Evolutionary conservation across 176 grass and related monocot species (phyloP), one percentile per base, ranked within the genome.

Genomic region (Hyparrhenia diplandra): DNA sequence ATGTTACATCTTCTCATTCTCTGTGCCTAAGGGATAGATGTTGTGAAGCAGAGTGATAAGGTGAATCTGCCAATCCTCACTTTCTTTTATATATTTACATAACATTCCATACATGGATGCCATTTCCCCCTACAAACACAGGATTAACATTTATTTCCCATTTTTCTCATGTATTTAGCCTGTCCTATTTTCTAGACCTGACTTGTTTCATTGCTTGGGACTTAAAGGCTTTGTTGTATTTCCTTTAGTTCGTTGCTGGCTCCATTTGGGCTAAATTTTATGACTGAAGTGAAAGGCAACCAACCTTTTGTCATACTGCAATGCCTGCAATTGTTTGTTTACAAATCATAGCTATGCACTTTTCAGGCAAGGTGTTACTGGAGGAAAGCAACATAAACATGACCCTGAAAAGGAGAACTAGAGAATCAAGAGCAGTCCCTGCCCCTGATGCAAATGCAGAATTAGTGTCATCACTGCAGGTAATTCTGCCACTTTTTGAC

Each of bases 391-490:
- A 47, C 87, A 93, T 54, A 89, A 89, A 58, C 49, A 81, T 85
- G 88, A 88, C 18, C 74, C 71, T 80, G 91, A 93, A 90, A n/a
- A 96, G 67, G 67, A 64, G 65, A 80, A 79, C 73, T 54, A 90
- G 84, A 84, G 92, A 90, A 31, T 96, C 93, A 59, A 93, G 87
- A 88, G 97, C 97, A 77, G 85, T 99, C 31, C 31, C 31, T 32
- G 31, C 31, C 31, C 4, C 31, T 32, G 31, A 32, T 32, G 2
- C 31, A 32, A 32, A 32, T 32, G 4, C 31, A 32, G 31, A 32
- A 32, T 32, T 32, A 2, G 31, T 32, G 31, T 32, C 31, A 32
- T 32, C 31, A 4, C 4, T 32, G 31, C 92, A 32, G 31, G 31
- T 2, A 32, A 32, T 32, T 32, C 31, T 32, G 31, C 31, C 31